Evolutionary conservation across 306 rosid genomes (phyloP), one percentile per base, ranked within the genome.

Genomic region (Cajanus cajan): DNA sequence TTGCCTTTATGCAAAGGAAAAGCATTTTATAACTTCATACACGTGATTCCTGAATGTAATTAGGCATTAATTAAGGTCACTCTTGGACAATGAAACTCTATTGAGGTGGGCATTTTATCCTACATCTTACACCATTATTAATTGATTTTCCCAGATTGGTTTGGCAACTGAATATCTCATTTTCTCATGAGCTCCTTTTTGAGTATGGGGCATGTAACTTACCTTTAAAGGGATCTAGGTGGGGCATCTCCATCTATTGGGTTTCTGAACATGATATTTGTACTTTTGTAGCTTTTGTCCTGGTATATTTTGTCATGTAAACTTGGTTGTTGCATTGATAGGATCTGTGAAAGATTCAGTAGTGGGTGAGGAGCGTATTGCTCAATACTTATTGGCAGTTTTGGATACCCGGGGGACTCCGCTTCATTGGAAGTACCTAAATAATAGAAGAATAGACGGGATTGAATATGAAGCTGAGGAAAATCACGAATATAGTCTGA

Each of bases 331-430:
- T 85, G 78, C 59, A 68, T 68, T 4, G 77, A 84, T 88, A 94
- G 97, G 97, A 63, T 94, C 98, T 55, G 94, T 94, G 75, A 94
- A 92, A 87, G 98, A 94, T 81, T 85, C 95, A 0, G 93, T 87
- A 65, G 98, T 90, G 15, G 97, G 97, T 51, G 98, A 94, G 86
- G 98, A 92, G 82, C 90, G 96, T 22, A 94, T 94, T 78, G 95
- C 91, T 59, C 95, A 90, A 61, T 94, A 94, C 82, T 85, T 92
- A 37, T 86, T 94, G 69, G 97, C 98, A 39, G 92, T 90, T 84
- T 48, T 92, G 78, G 68, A 94, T 83, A 87, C 84, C 21, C 83
- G 97, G 74, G 89, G 94, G 72, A 92, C 97, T 43, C 93, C 95
- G 41, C 84, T 90, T 81, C 97, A 89, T 82, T 94, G 98, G 98